Base-by-base conservation (phyloP, 2,329 filamentous ascomycete species). In the Aspergillus melleus region DNA sequence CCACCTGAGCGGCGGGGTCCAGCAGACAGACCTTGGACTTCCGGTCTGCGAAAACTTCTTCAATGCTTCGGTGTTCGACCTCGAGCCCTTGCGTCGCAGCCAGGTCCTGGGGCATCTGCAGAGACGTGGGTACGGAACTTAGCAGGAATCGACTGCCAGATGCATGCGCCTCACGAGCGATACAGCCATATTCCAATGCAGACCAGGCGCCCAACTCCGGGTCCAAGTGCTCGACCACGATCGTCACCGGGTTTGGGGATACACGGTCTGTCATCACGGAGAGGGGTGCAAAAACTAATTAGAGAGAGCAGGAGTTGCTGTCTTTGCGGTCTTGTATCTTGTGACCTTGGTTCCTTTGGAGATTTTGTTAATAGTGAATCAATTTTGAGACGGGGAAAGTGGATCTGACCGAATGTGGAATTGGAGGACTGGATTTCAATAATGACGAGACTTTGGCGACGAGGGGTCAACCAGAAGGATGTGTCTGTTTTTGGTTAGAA, bases 161-260 rank as follows among this genome's bases (percentile, higher is more conserved):
- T 24, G 83, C 83, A 63, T 86, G 80, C 55, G 90, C 92, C 81
- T 99, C 95, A 61, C 85, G 81, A 54, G 92, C 92, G 74, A 99
- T 97, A 71, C 90, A 86, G 57, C 87, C 81, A 80, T 99, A 99
- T 80, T 99, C 95, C 55, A 98, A 86, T 64, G 91, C 88, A 24
- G 95, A 98, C 95, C 95, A 99, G 46, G 87, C 86, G 36, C 96
- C 95, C 30, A 99, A 84, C 77, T 99, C 95, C 46, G 91, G 89
- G 79, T 99, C 95, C 65, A 99, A 88, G 78, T 99, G 94, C 81
- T 98, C 94, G 69, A 98, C 93, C 70, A 98, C 90, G 79, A 95
- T 97, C 49, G 88, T 93, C 77, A 92, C 90, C 65, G 75, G 74
- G 19, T 64, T 66, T 47, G 73, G 29, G 19, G 64, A 36, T 51